phyloP scores from a whole-genome alignment of 2,329 filamentous ascomycete species.

The Talaromyces sp. region DNA sequence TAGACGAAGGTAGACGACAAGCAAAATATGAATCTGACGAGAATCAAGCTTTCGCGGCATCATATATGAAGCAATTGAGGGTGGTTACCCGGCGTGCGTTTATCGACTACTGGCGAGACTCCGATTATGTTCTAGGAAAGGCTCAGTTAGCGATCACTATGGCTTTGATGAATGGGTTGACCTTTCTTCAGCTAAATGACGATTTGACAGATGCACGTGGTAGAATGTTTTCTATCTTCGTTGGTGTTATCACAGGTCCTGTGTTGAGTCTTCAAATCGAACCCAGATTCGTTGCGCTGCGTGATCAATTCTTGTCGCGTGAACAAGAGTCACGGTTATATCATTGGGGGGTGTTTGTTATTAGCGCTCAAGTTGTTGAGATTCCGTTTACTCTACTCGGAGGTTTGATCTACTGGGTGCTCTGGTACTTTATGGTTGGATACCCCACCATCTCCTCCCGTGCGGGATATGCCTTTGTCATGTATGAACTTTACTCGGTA shows the following conservation, averaged over 20 bases:
- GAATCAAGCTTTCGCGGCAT: no score
- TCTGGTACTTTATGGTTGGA: conserved; percentile 73
- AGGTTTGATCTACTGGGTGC: conserved; percentile 70
- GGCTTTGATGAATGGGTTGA: conserved; percentile 11
- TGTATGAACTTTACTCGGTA: conserved; percentile 74
- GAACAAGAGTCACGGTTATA: conserved; percentile 12
- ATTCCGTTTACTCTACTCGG: conserved; percentile 51
- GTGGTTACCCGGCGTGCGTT: conserved; percentile 47
- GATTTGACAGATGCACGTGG: background rate
- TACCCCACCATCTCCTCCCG: conserved; percentile 56
- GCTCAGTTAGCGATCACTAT: conserved; percentile 9
- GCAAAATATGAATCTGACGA: no score
- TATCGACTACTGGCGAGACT: conserved; percentile 13
- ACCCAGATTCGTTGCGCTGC: conserved; percentile 12
- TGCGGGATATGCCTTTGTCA: conserved; percentile 78
- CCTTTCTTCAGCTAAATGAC: background rate
- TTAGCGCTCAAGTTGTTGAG: conserved; percentile 11
- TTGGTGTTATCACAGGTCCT: background rate
- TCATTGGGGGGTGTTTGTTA: conserved; percentile 12
- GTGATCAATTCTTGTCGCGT: conserved; percentile 9
- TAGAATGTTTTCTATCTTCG: background rate
- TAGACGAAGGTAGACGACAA: no score
- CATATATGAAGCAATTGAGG: conserved; percentile 44
- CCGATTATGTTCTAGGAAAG: conserved; percentile 9
- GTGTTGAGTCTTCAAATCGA: conserved; percentile 7